A percentile compares a stretch with the other conserved stretches of the same genome.
Conservation (phyloP, 2,329 filamentous ascomycete genomes). For the Verticillium alfalfae region DNA sequence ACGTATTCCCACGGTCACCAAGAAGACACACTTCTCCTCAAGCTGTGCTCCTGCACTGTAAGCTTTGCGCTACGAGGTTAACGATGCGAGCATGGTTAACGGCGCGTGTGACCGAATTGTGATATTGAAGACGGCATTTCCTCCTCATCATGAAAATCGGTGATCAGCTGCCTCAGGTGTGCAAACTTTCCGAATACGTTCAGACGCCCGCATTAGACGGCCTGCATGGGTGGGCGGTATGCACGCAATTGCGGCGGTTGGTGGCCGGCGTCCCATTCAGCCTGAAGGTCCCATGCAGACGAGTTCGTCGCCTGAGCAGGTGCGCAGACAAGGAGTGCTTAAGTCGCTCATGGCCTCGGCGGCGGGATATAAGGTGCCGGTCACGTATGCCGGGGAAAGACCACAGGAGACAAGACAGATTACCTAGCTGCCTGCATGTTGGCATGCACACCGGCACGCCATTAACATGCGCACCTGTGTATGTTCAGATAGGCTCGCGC, state of each 20-base stretch:
- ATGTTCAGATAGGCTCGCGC: background rate
- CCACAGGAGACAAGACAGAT: background rate
- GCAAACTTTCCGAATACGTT: background rate
- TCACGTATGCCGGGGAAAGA: background rate
- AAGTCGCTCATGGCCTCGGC: background rate
- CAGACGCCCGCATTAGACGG: background rate
- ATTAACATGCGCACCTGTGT: background rate
- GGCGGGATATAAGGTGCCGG: background rate
- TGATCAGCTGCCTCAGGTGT: too few species aligned
- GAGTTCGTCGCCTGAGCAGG: background rate
- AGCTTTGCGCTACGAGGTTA: background rate
- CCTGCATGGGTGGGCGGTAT: background rate
- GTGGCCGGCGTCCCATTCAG: conserved; percentile 1
- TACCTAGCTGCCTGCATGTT: background rate
- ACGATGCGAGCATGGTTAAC: background rate
- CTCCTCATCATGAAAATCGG: too few species aligned
- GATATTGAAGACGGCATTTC: too few species aligned
- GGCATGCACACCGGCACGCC: background rate
- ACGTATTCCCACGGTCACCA: background rate
- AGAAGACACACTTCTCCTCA: background rate
- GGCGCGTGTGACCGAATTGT: background rate
- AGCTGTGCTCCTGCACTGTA: background rate
- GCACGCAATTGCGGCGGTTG: background rate
- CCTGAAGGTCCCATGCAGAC: background rate
- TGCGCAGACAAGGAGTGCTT: background rate